Evolutionary conservation across 805 yeast species (phyloP).

Genomic region (Candida maesae): DNA sequence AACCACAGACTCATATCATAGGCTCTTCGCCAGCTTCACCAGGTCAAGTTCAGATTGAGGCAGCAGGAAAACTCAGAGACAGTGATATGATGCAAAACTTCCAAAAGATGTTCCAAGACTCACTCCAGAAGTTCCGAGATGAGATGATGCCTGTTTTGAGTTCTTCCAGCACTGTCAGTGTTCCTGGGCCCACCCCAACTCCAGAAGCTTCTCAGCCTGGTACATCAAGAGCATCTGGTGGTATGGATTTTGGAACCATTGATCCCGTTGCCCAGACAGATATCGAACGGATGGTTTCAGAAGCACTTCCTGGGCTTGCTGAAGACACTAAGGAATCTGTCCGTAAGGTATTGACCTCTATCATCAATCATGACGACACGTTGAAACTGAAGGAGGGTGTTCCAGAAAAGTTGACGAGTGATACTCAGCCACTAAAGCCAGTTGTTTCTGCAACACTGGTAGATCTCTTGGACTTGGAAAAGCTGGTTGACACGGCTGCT

Average conservation of each 20-base stretch:
- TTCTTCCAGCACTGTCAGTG: not conserved
- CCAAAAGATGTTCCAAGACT: constrained; percentile 10
- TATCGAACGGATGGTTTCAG: constrained; percentile 5
- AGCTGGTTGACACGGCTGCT: not conserved
- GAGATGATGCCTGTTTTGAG: constrained; percentile 1
- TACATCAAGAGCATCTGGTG: not conserved
- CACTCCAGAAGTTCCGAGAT: constrained; percentile 7
- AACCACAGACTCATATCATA: not conserved
- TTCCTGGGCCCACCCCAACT: not conserved
- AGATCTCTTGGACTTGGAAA: not conserved
- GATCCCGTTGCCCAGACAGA: constrained; percentile 1
- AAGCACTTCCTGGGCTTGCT: constrained; percentile 5
- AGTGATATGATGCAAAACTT: constrained; percentile 1
- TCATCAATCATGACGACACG: constrained; percentile 1
- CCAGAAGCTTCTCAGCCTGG: not conserved
- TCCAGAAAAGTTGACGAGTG: too few species aligned
- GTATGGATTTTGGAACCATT: not conserved
- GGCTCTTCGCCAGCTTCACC: not conserved
- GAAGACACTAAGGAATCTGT: constrained; percentile 2
- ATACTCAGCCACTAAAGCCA: too few species aligned
- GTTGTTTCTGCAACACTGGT: not conserved
- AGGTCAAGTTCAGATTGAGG: not conserved
- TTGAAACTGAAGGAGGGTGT: too few species aligned
- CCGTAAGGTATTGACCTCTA: constrained; percentile 9
- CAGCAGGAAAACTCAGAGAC: constrained; percentile 1